Evolutionary conservation across 257 asterid genomes (phyloP).

Genomic region (Scutellaria barbata): DNA sequence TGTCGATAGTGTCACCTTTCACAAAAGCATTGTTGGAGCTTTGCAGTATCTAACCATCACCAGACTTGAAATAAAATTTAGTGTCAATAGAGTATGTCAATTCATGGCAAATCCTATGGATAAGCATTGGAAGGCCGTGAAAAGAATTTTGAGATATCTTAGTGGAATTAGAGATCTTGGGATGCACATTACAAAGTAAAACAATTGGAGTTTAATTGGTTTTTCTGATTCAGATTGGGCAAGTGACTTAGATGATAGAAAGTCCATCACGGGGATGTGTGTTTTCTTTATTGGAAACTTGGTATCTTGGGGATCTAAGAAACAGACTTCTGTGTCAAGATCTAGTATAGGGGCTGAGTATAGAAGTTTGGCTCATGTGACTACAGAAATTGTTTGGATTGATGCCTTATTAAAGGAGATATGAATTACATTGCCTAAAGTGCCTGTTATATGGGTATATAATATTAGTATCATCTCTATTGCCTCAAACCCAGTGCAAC

Average conservation of each 20-base stretch:
- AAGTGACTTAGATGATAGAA: not conserved
- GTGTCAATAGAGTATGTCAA: not conserved
- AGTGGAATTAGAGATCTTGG: not conserved
- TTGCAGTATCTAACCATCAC: not conserved
- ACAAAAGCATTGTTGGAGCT: not conserved
- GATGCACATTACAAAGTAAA: not conserved
- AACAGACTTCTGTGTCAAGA: not conserved
- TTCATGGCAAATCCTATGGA: not conserved
- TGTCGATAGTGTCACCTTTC: not conserved
- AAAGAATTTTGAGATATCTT: not conserved
- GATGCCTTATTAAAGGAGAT: not conserved
- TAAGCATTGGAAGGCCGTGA: not conserved
- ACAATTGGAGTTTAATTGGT: not conserved
- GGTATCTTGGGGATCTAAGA: not conserved
- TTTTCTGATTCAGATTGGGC: not conserved
- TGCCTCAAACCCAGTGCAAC: not conserved
- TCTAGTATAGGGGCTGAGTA: not conserved
- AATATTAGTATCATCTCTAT: not conserved
- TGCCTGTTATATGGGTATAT: not conserved
- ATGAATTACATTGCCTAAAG: not conserved
- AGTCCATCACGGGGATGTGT: not conserved
- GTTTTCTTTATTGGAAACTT: no score
- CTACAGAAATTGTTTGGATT: not conserved
- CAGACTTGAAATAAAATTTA: not conserved
- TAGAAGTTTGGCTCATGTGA: not conserved